Evolutionary conservation across 1,139 yeast species (phyloP).

Genomic region (Geotrichum reessii): DNA sequence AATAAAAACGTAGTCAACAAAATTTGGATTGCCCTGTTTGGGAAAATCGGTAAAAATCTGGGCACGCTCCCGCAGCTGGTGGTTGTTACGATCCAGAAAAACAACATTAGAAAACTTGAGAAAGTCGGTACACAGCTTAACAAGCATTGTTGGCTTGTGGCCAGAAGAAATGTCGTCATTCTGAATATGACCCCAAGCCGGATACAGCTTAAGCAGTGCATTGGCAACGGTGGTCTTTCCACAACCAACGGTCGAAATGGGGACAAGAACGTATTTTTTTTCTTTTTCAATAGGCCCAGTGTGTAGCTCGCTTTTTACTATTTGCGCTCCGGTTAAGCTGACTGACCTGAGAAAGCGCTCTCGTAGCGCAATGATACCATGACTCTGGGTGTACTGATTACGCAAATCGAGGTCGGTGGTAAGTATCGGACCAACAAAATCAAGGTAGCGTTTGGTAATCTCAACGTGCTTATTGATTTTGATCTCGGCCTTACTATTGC

Average conservation of each 20-base stretch:
- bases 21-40: constrained; percentile 3
- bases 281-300: background rate
- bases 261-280: constrained; percentile 59
- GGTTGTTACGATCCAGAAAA: constrained; percentile 79
- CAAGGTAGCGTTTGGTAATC: constrained; percentile 62
- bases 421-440: constrained; percentile 55
- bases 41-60: constrained; percentile 53
- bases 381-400: constrained; percentile 48
- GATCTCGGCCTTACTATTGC: constrained; percentile 43
- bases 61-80: constrained; percentile 60
- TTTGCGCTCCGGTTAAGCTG: constrained; percentile 46
- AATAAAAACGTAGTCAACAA: constrained; percentile 40
- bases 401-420: constrained; percentile 39
- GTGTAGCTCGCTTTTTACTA: constrained; percentile 27
- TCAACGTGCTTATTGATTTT: constrained; percentile 49
- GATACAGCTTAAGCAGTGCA: constrained; percentile 52
- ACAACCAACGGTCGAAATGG: constrained; percentile 89
- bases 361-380: constrained; percentile 72
- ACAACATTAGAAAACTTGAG: constrained; percentile 45
- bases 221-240: constrained; percentile 85
- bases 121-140: constrained; percentile 42
- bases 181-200: constrained; percentile 73
- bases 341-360: constrained; percentile 48
- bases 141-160: constrained; percentile 40
- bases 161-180: constrained; percentile 66